A percentile compares a stretch with the other conserved stretches of the same genome.
Evolutionary conservation across 768 basidiomycete genomes (phyloP).

Genomic region (Amanita brunnescens): DNA sequence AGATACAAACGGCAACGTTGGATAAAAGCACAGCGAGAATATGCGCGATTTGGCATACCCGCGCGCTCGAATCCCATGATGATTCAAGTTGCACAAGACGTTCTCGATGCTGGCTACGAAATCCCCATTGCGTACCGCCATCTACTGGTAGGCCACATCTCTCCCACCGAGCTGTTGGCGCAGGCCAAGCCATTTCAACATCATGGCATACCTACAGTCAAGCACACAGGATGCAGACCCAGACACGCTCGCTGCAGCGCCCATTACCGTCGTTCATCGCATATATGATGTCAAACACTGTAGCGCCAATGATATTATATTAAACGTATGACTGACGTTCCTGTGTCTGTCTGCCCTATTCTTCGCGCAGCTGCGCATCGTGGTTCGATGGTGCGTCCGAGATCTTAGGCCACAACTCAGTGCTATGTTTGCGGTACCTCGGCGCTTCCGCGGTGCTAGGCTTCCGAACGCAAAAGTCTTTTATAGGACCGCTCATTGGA

Average conservation of each 20-base stretch:
- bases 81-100: constrained; percentile 28
- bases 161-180: not conserved
- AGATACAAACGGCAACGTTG: not conserved
- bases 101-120: constrained; percentile 29
- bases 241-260: not conserved
- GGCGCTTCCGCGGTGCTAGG: no score
- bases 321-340: no score
- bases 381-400: no score
- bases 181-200: not conserved
- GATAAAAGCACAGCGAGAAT: not conserved
- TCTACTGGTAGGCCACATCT: constrained; percentile 27
- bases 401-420: no score
- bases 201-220: not conserved
- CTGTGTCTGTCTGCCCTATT: no score
- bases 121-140: constrained; percentile 31
- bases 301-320: not conserved
- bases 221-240: not conserved
- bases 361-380: no score
- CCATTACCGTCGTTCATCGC: not conserved
- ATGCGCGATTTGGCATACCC: constrained; percentile 17
- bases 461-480: no score
- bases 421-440: no score
- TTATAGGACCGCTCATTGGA: no score
- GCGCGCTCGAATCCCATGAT: constrained; percentile 23
- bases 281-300: not conserved